These are phyloP conservation scores for Penicillium malachiteum DNA, from an alignment of 495 filamentous ascomycete genomes.

Conservation along the genomic window DNA sequence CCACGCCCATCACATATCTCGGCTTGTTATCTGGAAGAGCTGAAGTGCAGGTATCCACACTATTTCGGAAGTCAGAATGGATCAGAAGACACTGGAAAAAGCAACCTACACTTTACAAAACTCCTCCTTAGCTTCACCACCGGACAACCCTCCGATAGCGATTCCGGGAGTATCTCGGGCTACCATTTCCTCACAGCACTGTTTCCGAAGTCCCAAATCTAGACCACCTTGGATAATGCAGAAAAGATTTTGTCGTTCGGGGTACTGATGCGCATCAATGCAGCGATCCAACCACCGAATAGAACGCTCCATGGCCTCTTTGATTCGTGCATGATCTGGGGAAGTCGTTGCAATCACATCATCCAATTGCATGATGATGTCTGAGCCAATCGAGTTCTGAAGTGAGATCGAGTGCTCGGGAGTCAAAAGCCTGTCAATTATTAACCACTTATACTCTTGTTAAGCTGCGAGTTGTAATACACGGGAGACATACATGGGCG, in stretches of 20 bases:
- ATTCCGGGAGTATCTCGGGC: constrained; percentile 90
- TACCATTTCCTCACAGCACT: constrained; percentile 90
- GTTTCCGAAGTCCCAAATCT: constrained; percentile 80
- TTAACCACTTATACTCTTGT: constrained; percentile 4
- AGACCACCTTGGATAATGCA: constrained; percentile 97
- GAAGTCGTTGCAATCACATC: constrained; percentile 96
- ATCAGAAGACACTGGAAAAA: neutral
- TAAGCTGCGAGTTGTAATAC: neutral
- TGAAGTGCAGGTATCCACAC: constrained; percentile 81
- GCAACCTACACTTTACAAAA: constrained; percentile 58
- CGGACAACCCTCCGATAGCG: constrained; percentile 91
- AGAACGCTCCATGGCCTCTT: constrained; percentile 91
- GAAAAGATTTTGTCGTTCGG: constrained; percentile 87
- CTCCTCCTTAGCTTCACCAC: constrained; percentile 71
- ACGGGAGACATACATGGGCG: constrained; percentile 67
- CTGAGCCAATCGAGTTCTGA: constrained; percentile 95
- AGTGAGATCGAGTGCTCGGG: constrained; percentile 96
- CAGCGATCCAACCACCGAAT: constrained; percentile 99
- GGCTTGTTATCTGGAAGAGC: constrained; percentile 87
- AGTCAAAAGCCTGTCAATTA: constrained; percentile 68
- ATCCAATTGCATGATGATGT: constrained; percentile 99
- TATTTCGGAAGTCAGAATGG: constrained; percentile 12
- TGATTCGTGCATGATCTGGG: constrained; percentile 79
- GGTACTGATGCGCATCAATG: constrained; percentile 85
- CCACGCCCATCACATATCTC: constrained; percentile 97